Conservation (phyloP, 75 land plant genomes). For the Pinus taeda region DNA sequence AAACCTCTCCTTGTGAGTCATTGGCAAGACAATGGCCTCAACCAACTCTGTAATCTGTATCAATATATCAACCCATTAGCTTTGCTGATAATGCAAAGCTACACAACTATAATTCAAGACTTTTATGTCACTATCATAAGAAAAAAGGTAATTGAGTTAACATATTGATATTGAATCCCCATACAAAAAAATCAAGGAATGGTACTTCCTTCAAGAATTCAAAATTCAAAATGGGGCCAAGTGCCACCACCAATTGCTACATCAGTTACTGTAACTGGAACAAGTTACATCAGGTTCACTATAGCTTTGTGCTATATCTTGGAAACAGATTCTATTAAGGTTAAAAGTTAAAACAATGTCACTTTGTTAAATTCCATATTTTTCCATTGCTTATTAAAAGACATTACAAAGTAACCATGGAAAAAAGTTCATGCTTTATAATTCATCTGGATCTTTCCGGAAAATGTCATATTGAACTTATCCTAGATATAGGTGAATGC, state of each 20-base stretch:
- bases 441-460: neutral
- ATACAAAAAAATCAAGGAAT: too few species aligned
- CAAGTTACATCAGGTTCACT: neutral
- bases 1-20: conserved; percentile 98
- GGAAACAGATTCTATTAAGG: neutral
- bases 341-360: too few species aligned
- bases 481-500: neutral
- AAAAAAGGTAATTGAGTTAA: neutral
- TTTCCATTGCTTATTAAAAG: neutral
- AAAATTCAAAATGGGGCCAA: too few species aligned
- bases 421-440: neutral
- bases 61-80: neutral
- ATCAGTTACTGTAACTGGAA: neutral
- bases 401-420: neutral
- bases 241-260: neutral
- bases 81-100: neutral
- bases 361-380: neutral
- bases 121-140: neutral
- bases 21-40: conserved; percentile 98
- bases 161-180: neutral
- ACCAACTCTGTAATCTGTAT: conserved; percentile 97
- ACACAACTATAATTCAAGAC: neutral
- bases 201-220: too few species aligned
- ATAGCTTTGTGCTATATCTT: neutral
- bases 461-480: neutral